Evolutionary conservation across 2,329 filamentous ascomycete species (phyloP).

Genomic region (Trichoderma koningii): DNA sequence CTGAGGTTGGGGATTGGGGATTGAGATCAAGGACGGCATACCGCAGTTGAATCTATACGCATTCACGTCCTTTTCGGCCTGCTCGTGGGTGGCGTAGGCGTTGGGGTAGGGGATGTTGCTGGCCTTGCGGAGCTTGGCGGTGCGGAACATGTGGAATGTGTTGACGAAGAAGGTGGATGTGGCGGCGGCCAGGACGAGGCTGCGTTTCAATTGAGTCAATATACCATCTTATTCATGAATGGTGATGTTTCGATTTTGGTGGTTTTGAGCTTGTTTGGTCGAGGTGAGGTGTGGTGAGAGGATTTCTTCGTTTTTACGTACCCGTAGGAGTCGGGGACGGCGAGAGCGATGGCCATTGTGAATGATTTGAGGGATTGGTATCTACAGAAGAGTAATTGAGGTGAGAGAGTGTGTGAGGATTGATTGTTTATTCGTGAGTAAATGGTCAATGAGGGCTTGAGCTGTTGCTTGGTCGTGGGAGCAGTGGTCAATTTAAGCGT

Average conservation of each 20-base stretch:
- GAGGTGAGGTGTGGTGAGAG: too few relatives aligned
- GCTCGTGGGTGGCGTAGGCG: conserved; percentile 57
- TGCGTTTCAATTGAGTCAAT: conserved; percentile 36
- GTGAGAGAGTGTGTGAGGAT: neutral
- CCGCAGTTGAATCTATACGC: conserved; percentile 65
- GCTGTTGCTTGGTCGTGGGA: neutral
- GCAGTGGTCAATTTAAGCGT: conserved; percentile 23
- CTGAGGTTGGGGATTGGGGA: neutral
- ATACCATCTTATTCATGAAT: neutral
- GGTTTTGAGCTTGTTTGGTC: neutral
- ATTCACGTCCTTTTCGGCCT: conserved; percentile 55
- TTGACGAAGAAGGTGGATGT: conserved; percentile 61
- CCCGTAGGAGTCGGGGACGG: conserved; percentile 55
- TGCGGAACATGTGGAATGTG: conserved; percentile 53
- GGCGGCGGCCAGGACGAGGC: conserved; percentile 63
- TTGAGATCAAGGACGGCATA: conserved; percentile 34
- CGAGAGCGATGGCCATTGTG: conserved; percentile 49
- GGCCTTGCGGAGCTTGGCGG: conserved; percentile 52
- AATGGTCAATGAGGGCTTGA: too few relatives aligned
- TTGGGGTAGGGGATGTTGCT: conserved; percentile 59
- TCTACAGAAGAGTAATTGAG: neutral
- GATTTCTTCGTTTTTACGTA: conserved; percentile 38
- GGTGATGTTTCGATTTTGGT: neutral
- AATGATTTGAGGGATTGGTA: neutral
- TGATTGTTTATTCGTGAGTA: neutral